Evolutionary conservation across 2,329 filamentous ascomycete species (phyloP).

Genomic region (Aspergillus tamarii): DNA sequence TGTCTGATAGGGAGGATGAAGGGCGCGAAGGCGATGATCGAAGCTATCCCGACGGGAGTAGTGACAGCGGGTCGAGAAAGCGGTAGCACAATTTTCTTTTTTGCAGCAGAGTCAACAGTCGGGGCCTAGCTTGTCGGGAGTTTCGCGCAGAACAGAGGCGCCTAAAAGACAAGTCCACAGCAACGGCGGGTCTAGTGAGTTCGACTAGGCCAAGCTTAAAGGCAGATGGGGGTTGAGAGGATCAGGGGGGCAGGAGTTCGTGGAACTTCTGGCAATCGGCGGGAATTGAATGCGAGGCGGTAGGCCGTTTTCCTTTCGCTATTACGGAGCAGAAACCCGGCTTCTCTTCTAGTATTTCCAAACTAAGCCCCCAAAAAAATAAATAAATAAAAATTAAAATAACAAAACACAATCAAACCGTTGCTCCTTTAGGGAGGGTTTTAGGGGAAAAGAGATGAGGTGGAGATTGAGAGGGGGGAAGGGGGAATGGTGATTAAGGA

Average conservation of each 20-base stretch:
- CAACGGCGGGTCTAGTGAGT: constrained; percentile 31
- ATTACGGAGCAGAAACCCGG: not conserved
- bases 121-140: constrained; percentile 32
- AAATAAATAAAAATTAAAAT: no score
- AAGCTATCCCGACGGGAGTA: constrained; percentile 28
- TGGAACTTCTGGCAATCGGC: constrained; percentile 22
- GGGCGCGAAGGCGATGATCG: constrained; percentile 21
- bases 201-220: constrained; percentile 32
- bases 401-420: not conserved
- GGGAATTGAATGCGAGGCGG: constrained; percentile 16
- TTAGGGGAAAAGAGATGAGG: not conserved
- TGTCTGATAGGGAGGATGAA: constrained; percentile 15
- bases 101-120: constrained; percentile 30
- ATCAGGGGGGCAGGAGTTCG: constrained; percentile 23
- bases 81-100: constrained; percentile 31
- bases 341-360: not conserved
- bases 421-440: not conserved
- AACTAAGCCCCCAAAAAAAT: not conserved
- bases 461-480: constrained; percentile 8
- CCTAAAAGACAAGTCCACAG: constrained; percentile 29
- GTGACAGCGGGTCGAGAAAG: constrained; percentile 27
- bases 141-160: constrained; percentile 28
- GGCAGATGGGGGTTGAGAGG: constrained; percentile 23
- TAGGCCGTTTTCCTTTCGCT: constrained; percentile 5
- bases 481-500: constrained; percentile 13